Conservation (phyloP, 306 rosid species). For the Prunus dulcis region DNA sequence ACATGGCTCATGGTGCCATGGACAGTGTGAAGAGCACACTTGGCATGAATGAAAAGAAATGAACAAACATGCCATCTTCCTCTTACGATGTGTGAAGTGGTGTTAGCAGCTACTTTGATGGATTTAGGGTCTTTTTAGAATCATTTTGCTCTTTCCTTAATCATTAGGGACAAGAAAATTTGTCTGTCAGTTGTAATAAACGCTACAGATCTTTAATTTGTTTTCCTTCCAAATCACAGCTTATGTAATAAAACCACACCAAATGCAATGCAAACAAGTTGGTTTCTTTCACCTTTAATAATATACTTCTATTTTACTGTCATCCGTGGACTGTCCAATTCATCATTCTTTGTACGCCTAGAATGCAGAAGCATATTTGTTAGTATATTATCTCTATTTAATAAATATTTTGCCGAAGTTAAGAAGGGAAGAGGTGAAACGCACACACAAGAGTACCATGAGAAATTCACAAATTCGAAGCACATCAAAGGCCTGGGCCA, state of each 20-base stretch:
- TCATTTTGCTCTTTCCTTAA: conserved; percentile 24
- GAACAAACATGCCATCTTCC: background rate
- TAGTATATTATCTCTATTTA: too few relatives aligned
- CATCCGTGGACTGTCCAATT: too few relatives aligned
- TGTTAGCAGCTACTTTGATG: background rate
- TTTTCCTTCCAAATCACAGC: background rate
- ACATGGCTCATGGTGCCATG: conserved; percentile 59
- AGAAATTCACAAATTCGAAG: too few relatives aligned
- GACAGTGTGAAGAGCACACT: conserved; percentile 59
- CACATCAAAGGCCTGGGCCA: too few relatives aligned
- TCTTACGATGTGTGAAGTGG: background rate
- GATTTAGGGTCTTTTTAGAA: background rate
- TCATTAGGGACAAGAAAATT: conserved; percentile 29
- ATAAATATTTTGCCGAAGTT: too few relatives aligned
- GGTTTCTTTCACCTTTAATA: background rate
- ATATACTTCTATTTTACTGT: background rate
- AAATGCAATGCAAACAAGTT: background rate
- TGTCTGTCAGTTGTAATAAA: conserved; percentile 20
- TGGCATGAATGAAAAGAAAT: conserved; percentile 48
- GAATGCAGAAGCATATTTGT: too few relatives aligned
- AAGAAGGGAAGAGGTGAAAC: too few relatives aligned
- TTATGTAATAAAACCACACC: conserved; percentile 4
- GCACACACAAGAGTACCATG: too few relatives aligned
- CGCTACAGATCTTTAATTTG: background rate
- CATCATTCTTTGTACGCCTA: too few relatives aligned